Evolutionary conservation across 768 basidiomycete genomes (phyloP).

Genomic region (Chalciporus sphaerocephalus): DNA sequence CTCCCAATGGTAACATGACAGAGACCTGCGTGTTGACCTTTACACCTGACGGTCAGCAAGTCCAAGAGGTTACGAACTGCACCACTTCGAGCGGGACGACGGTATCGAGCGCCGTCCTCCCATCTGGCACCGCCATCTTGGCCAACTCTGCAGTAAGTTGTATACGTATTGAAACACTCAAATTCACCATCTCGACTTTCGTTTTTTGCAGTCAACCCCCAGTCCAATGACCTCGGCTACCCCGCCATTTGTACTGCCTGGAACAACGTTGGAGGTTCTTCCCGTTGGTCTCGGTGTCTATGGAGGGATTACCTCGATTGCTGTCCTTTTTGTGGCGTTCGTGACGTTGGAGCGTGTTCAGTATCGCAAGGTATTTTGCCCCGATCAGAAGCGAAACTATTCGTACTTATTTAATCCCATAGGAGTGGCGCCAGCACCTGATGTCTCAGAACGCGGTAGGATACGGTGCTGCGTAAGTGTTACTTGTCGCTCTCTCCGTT

Average conservation of each 20-base stretch:
- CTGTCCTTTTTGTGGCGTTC: slow-evolving; percentile 73
- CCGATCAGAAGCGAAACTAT: slow-evolving; percentile 6
- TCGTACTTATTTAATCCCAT: slow-evolving; percentile 6
- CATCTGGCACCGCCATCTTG: slow-evolving; percentile 12
- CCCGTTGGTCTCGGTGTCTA: slow-evolving; percentile 83
- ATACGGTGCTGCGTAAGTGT: slow-evolving; percentile 50
- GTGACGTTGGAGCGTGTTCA: slow-evolving; percentile 86
- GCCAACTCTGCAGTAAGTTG: slow-evolving; percentile 8
- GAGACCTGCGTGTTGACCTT: slow-evolving; percentile 59
- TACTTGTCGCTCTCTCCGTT: neutral
- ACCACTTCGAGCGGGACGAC: slow-evolving; percentile 33
- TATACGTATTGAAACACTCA: neutral
- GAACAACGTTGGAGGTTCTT: slow-evolving; percentile 67
- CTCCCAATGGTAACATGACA: slow-evolving; percentile 45
- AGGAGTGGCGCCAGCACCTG: slow-evolving; percentile 74
- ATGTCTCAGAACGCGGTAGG: slow-evolving; percentile 65
- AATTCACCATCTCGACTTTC: no score
- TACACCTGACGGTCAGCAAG: slow-evolving; percentile 49
- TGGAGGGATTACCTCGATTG: slow-evolving; percentile 81
- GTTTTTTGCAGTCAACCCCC: slow-evolving; percentile 24
- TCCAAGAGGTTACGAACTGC: slow-evolving; percentile 53
- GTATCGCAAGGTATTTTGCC: slow-evolving; percentile 68
- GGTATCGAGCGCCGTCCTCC: slow-evolving; percentile 12
- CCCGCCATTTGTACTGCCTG: slow-evolving; percentile 55
- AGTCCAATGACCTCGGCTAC: slow-evolving; percentile 30